Base-by-base conservation (phyloP, 306 rosid genomes). In the Hippophae tibetana region DNA sequence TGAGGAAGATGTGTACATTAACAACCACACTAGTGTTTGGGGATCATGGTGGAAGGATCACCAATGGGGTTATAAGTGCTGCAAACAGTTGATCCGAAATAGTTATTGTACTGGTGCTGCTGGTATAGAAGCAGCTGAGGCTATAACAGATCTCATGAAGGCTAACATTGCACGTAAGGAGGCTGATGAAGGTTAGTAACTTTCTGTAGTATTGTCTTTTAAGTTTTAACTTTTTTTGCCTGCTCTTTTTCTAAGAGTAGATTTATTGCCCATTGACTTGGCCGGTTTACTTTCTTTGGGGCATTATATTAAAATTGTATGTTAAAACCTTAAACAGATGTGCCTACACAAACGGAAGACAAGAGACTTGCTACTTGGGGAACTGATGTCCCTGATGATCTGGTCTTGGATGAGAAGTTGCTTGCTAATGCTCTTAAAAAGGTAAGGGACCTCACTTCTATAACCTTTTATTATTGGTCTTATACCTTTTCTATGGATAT, bases 41-140 rank as follows among this genome's bases (percentile, higher is more conserved):
- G 89, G 84, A 3, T 85, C 89, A 0, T 82, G 93, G 89, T 81
- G 93, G 93, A 82, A 76, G 73, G 93, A 77, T 60, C 80, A 81
- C 56, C 88, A 79, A 54, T 85, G 93, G 88, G 87, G 84, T 44
- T 85, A 77, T 55, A 77, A 68, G 60, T 82, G 89, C 58, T 82
- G 86, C 10, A 78, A 76, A 61, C 89, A 82, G 47, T 75, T 79
- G 5, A 62, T 78, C 43, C 58, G 69, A 8, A 86, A 80, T 43
- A 80, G 86, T 65, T 80, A 86, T 45, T 80, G 89, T 74, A 82
- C 85, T 7, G 83, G 86, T 26, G 78, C 66, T 1, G 84, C 84
- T 43, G 84, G 82, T 59, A 82, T 82, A 70, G 76, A 82, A 69
- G 87, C 82, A 23, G 81, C 81, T 47, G 80, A 81, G 54, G 79